phyloP scores from a whole-genome alignment of 1,284 basidiomycete genomes.

The Thelephora terrestris region DNA sequence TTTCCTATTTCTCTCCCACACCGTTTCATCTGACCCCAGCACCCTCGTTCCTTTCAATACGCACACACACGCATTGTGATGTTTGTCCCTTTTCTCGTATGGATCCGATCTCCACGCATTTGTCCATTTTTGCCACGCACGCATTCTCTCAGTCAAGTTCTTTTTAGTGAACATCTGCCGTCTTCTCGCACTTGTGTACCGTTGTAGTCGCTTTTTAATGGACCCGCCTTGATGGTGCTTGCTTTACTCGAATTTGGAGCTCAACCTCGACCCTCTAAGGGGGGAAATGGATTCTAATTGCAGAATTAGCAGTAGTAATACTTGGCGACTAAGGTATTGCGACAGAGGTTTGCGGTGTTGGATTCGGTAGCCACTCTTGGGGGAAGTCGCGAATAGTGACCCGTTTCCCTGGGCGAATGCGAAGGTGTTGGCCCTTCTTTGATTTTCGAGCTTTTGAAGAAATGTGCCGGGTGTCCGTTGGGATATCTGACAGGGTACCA shows the following conservation, averaged over 20 bases:
- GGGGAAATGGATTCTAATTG: background rate
- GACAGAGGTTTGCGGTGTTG: background rate
- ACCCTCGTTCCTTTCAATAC: background rate
- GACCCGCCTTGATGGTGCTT: background rate
- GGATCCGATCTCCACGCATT: too few species aligned
- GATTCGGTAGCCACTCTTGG: slow-evolving; percentile 61
- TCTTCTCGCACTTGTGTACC: background rate
- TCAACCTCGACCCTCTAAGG: too few species aligned
- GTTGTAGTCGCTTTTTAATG: slow-evolving; percentile 1
- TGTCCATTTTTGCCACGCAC: too few species aligned
- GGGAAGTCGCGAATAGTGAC: slow-evolving; percentile 73
- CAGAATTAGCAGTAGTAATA: too few species aligned
- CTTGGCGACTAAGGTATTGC: too few species aligned
- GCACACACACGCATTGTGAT: background rate
- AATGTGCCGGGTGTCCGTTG: slow-evolving; percentile 71
- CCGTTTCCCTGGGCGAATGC: slow-evolving; percentile 43
- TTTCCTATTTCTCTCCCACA: background rate
- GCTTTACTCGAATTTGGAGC: background rate
- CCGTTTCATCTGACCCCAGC: too few species aligned
- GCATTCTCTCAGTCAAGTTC: too few species aligned
- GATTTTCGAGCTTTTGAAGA: slow-evolving; percentile 60
- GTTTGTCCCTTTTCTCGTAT: too few species aligned
- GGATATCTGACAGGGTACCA: slow-evolving; percentile 51
- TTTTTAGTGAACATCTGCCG: too few species aligned
- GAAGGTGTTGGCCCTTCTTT: slow-evolving; percentile 56